phyloP scores from a whole-genome alignment of 179 eudicot species.

The Beta macrorhiza region DNA sequence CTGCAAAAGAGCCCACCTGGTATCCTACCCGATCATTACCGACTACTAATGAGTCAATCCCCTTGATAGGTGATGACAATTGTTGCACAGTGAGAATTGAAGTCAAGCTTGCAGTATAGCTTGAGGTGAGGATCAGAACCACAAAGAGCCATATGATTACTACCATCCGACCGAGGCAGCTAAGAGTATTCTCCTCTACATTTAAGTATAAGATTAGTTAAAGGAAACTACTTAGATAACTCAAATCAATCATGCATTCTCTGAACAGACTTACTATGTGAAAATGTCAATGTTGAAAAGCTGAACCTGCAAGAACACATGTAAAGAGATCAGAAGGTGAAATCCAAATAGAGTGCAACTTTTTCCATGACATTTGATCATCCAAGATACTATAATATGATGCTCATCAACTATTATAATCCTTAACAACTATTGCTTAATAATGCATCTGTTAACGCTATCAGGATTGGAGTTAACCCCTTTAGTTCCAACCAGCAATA shows the following conservation, averaged over 20 bases:
- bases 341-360: not conserved
- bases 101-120: constrained; percentile 55
- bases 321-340: constrained; percentile 18
- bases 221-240: not conserved
- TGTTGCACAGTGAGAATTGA: constrained; percentile 56
- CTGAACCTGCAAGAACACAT: constrained; percentile 43
- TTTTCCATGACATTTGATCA: not conserved
- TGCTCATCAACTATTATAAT: not conserved
- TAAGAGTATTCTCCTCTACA: constrained; percentile 41
- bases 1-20: constrained; percentile 50
- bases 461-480: not conserved
- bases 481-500: no score
- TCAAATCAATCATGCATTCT: not conserved
- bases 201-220: constrained; percentile 5
- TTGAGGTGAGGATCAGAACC: constrained; percentile 52
- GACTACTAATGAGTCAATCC: constrained; percentile 38
- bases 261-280: constrained; percentile 44
- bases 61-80: constrained; percentile 47
- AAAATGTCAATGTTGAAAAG: constrained; percentile 51
- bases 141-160: constrained; percentile 55
- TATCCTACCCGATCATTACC: constrained; percentile 40
- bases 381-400: not conserved
- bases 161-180: constrained; percentile 46
- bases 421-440: not conserved
- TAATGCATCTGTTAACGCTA: not conserved